phyloP scores from a whole-genome alignment of 2,329 filamentous ascomycete genomes.

The Lasiodiplodia sp. region DNA sequence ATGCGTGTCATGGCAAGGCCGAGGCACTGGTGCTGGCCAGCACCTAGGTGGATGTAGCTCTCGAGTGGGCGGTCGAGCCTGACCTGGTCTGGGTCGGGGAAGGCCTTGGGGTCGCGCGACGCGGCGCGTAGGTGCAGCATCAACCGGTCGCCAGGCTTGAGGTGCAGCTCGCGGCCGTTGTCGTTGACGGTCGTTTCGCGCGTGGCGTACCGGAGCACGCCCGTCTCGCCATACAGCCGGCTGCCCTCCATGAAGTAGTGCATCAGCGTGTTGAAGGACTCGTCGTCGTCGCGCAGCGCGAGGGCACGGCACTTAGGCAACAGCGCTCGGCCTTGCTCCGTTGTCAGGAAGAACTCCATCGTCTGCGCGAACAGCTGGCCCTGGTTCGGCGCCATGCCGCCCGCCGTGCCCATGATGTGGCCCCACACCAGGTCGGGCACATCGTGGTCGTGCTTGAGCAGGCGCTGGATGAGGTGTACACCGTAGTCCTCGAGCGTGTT shows the following conservation, averaged over 20 bases:
- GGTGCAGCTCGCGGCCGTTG: conserved; percentile 37
- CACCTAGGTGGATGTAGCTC: conserved; percentile 53
- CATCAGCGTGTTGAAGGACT: conserved; percentile 56
- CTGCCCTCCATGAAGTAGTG: conserved; percentile 59
- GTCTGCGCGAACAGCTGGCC: conserved; percentile 65
- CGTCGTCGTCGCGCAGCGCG: conserved; percentile 52
- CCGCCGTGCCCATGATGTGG: conserved; percentile 65
- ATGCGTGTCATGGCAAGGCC: conserved; percentile 53
- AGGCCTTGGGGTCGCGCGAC: conserved; percentile 49
- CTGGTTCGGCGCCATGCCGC: conserved; percentile 56
- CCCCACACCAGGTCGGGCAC: conserved; percentile 62
- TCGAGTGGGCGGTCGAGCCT: conserved; percentile 49
- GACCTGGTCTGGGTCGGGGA: conserved; percentile 51
- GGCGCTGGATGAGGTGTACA: conserved; percentile 61
- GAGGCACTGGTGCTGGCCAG: conserved; percentile 53
- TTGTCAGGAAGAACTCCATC: conserved; percentile 63
- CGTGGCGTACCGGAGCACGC: conserved; percentile 48
- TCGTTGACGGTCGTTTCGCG: conserved; percentile 45
- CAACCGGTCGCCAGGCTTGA: conserved; percentile 49
- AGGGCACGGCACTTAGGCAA: conserved; percentile 57
- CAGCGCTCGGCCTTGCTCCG: conserved; percentile 54
- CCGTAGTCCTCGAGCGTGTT: conserved; percentile 61
- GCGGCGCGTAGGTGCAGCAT: conserved; percentile 54
- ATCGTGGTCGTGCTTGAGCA: conserved; percentile 56
- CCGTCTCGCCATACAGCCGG: conserved; percentile 54